Conservation (phyloP, 176 grass and related monocot species). For the Saccharum officinarum region DNA sequence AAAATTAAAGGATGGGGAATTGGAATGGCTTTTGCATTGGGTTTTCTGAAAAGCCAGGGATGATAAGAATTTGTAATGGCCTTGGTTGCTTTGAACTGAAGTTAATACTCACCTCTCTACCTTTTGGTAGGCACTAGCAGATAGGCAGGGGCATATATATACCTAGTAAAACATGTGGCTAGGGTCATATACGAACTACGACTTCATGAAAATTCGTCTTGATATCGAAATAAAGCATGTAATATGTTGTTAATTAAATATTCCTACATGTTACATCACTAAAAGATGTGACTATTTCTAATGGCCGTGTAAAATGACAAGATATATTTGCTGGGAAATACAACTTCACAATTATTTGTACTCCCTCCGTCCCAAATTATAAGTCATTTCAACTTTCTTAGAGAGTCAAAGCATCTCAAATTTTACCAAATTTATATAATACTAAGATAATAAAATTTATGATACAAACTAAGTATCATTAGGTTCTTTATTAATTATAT, state of each 20-base stretch:
- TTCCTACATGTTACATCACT: not conserved
- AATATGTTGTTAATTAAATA: not conserved
- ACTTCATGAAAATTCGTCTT: not conserved
- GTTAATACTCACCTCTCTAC: not conserved
- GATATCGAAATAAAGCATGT: not conserved
- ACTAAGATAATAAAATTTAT: too few relatives aligned
- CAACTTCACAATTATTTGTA: not conserved
- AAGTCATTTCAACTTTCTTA: too few relatives aligned
- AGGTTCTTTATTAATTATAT: too few relatives aligned
- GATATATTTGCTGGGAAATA: not conserved
- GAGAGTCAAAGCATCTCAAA: too few relatives aligned
- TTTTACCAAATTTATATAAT: too few relatives aligned
- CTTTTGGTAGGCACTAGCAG: not conserved
- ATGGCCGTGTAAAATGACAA: not conserved
- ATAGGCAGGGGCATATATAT: not conserved
- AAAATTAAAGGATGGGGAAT: not conserved
- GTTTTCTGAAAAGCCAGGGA: slow-evolving; percentile 13
- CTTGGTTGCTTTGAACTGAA: not conserved
- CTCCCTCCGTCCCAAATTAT: too few relatives aligned
- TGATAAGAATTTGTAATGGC: not conserved
- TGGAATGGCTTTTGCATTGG: slow-evolving; percentile 5
- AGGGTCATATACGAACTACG: not conserved
- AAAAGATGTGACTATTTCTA: not conserved
- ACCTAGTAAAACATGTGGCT: slow-evolving; percentile 21
- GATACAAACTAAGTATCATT: too few relatives aligned